Evolutionary conservation across 2,329 filamentous ascomycete genomes (phyloP), one percentile per base, ranked within the genome.

Genomic region (Nemania diffusa): DNA sequence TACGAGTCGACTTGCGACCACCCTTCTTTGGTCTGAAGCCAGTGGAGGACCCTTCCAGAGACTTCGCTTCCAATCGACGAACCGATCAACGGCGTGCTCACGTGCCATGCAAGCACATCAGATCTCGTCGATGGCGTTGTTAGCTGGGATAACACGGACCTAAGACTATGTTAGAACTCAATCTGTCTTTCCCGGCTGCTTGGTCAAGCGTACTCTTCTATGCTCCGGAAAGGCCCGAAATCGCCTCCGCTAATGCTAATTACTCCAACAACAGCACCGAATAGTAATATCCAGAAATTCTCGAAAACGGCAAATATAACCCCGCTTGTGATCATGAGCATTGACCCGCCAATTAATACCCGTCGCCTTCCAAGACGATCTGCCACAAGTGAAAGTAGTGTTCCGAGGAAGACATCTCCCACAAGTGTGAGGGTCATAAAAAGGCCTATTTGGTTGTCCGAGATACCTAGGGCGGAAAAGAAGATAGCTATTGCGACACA

Each of bases 41-140:
- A 81, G 63, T 85, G 81, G 29, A 89, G 79, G 50, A 87, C 77
- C 50, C 84, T 77, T 0, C 87, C 87, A 0, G 84, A 82, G 1
- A 82, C 68, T 70, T 85, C 86, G 7, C 82, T 87, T 2, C 87
- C 87, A 5, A 84, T 71, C 0, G 85, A 82, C 0, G 85, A 86
- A 1, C 87, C 87, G 1, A 88, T 78, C n/a, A 83, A 83, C 0
- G 86, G 84, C 2, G 80, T 81, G 17, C 85, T 87, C 46, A 90
- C 84, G 72, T 91, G 90, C 89, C 89, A 91, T 8, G 86, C 84
- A 65, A 91, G 80, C n/a, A 91, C 88, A 76, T 91, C 88, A 15
- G 87, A 81, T 53, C 89, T 80, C 0, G 84, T 85, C 32, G 81
- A 77, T 0, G 84, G 81, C 0, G 79, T 82, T 0, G 88, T 90